Evolutionary conservation across 345 rosid genomes (phyloP), one percentile per base, ranked within the genome.

Genomic region (Gossypium herbaceum): DNA sequence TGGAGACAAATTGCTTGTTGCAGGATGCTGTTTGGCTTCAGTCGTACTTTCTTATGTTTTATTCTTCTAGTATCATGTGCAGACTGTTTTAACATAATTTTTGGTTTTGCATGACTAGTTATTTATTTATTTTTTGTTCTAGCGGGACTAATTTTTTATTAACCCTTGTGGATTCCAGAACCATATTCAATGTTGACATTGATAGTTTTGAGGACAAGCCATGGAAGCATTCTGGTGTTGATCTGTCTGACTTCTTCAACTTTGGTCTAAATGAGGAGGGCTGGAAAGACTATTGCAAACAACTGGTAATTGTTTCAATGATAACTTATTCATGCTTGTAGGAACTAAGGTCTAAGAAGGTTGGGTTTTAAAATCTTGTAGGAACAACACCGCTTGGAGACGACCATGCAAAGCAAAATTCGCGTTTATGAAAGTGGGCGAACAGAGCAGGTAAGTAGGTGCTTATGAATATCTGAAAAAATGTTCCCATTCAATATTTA

Each of bases 221-320:
- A n/a, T 96, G 99, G 99, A 92, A 87, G 79, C 89, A 90, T 84
- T 91, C 91, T 54, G 91, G 88, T 51, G 80, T 84, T 76, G 99
- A 96, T 74, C 50, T 85, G 25, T 83, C 97, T 4, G 97, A 92
- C 81, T 96, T 87, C 87, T 96, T 92, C 86, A 96, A 96, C 88
- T 96, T 93, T 82, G 97, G 97, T 75, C 83, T 96, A 83, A 89
- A 82, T 76, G 99, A 96, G 85, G 99, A 96, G 67, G 88, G 91
- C 88, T 96, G 99, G 99, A 93, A 93, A 87, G 97, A 92, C 48
- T 96, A 89, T 82, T 93, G 97, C 92, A 89, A 89, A 84, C 92
- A 88, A 76, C 92, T 96, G 97, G 99, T 96, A 92, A 84, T 20
- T 84, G 50, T 74, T 75, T 15, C 64, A 25, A 44, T 77, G 66